Evolutionary conservation across 2,329 filamentous ascomycete genomes (phyloP).

Genomic region (Chrysoporthe deuterocubensis): DNA sequence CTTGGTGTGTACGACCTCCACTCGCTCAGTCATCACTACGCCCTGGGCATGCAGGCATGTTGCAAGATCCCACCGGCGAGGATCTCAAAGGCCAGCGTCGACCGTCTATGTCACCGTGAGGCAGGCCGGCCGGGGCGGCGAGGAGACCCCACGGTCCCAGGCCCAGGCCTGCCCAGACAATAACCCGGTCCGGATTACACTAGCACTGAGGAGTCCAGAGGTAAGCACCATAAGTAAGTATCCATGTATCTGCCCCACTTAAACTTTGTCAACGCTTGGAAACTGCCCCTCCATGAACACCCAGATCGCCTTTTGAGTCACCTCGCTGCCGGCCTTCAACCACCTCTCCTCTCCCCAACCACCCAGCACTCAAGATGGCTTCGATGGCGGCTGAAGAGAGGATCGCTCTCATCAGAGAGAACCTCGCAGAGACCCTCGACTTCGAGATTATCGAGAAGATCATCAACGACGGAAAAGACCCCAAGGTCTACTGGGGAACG

Average conservation of each 20-base stretch:
- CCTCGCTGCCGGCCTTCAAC: neutral
- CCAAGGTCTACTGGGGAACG: constrained; percentile 83
- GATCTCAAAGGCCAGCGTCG: no score
- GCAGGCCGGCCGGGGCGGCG: no score
- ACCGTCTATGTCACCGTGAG: no score
- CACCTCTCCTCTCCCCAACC: neutral
- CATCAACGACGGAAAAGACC: constrained; percentile 69
- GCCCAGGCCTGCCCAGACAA: no score
- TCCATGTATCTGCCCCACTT: neutral
- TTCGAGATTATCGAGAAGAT: constrained; percentile 81
- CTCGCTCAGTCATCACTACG: no score
- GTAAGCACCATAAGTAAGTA: neutral
- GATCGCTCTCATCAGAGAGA: constrained; percentile 76
- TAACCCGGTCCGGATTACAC: no score
- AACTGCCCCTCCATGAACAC: constrained; percentile 5
- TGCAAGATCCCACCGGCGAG: no score
- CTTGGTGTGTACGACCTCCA: no score
- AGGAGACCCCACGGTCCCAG: no score
- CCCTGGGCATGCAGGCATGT: no score
- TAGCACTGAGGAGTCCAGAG: no score
- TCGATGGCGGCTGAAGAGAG: constrained; percentile 59
- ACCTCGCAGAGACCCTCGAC: constrained; percentile 82
- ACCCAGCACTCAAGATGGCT: constrained; percentile 50
- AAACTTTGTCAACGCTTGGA: neutral
- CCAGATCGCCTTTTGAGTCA: neutral